phyloP scores from a whole-genome alignment of 441 rosid genomes.

The Gossypium gossypioides region DNA sequence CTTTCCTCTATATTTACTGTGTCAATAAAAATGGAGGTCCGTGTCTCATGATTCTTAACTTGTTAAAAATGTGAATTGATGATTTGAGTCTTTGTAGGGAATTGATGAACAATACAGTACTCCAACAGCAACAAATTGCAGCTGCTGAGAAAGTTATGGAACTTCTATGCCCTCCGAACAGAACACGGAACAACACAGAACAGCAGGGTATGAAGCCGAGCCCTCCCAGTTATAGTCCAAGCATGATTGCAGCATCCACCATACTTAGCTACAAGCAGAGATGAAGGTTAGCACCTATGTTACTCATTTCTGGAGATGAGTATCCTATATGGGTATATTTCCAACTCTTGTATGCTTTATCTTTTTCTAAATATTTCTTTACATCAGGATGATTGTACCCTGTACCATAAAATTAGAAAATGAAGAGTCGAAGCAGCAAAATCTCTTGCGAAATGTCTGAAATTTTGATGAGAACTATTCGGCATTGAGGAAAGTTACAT shows the following conservation, averaged over 20 bases:
- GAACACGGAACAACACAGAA: slow-evolving; percentile 12
- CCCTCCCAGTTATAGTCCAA: slow-evolving; percentile 30
- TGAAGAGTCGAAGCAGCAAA: not conserved
- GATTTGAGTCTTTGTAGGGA: slow-evolving; percentile 37
- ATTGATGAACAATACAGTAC: slow-evolving; percentile 30
- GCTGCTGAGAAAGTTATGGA: slow-evolving; percentile 42
- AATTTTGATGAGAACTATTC: not conserved
- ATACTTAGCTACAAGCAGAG: slow-evolving; percentile 36
- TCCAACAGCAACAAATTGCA: slow-evolving; percentile 41
- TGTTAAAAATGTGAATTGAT: slow-evolving; percentile 2
- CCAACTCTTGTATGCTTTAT: not conserved
- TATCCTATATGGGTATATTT: not conserved
- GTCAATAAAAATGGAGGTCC: not conserved
- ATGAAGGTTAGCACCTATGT: slow-evolving; percentile 10
- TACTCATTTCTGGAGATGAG: not conserved
- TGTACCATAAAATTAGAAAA: not conserved
- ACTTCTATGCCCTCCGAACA: slow-evolving; percentile 42
- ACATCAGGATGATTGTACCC: not conserved
- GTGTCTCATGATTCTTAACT: not conserved
- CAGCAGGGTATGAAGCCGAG: slow-evolving; percentile 14
- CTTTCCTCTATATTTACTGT: not conserved
- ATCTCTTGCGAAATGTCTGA: not conserved
- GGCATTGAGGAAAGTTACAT: not conserved
- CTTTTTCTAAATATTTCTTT: not conserved
- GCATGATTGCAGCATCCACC: slow-evolving; percentile 54